Evolutionary conservation across 2,329 filamentous ascomycete genomes (phyloP).

Genomic region (Cercospora sp.): DNA sequence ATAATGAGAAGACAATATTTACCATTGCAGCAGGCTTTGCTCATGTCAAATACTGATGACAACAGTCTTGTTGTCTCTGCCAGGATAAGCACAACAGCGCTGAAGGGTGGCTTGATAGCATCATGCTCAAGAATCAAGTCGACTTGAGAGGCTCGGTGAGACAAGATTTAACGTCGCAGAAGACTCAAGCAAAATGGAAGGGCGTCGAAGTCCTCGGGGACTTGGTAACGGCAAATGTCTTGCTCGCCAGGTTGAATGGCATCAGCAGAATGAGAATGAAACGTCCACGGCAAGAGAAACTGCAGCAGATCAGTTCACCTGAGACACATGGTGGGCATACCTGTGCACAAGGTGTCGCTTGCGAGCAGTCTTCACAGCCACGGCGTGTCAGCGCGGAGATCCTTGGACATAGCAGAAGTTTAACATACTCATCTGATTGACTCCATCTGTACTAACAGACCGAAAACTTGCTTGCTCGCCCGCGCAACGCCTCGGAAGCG

Average conservation of each 20-base stretch:
- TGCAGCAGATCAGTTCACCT: neutral
- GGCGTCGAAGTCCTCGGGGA: neutral
- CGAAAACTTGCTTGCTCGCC: neutral
- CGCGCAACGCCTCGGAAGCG: neutral
- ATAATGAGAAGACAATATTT: neutral
- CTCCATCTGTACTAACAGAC: neutral
- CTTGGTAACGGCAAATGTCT: neutral
- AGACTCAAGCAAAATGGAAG: neutral
- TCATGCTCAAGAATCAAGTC: neutral
- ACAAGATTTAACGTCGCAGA: neutral
- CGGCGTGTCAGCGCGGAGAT: constrained; percentile 5
- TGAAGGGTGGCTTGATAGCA: neutral
- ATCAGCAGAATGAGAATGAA: neutral
- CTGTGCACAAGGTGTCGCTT: neutral
- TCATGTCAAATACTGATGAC: neutral
- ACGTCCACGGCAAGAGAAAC: neutral
- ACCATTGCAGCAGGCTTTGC: neutral
- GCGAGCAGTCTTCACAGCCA: neutral
- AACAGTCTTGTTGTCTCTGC: neutral
- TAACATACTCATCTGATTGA: constrained; percentile 16
- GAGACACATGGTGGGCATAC: neutral
- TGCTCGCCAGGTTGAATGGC: neutral
- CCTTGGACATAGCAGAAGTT: neutral
- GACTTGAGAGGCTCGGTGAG: neutral
- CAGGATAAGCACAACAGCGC: neutral